Percentiles rank a stretch among this genome's conserved stretches.
Conservation (phyloP, 805 yeast species). For the Candida manassasensis region DNA sequence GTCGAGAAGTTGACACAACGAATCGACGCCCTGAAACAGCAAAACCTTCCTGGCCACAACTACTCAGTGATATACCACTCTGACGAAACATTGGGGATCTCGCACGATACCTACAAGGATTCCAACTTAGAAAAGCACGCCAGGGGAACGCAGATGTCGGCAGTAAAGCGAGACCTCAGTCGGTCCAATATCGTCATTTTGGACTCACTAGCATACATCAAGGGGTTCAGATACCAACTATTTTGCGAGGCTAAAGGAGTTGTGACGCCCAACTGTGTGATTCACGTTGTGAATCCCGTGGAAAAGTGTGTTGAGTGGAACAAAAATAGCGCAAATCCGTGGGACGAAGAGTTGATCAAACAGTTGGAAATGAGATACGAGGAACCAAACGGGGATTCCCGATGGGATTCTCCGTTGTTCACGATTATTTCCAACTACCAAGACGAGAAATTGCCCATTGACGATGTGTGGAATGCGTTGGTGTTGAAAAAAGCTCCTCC, state of each 20-base stretch:
- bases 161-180: conserved; percentile 76
- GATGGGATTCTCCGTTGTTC: conserved; percentile 95
- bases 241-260: conserved; percentile 89
- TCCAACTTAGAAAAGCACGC: conserved; percentile 75
- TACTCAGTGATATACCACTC: conserved; percentile 63
- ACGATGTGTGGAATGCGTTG: conserved; percentile 61
- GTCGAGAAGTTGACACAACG: conserved; percentile 41
- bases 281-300: conserved; percentile 70
- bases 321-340: conserved; percentile 31
- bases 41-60: conserved; percentile 47
- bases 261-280: conserved; percentile 75
- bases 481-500: conserved; percentile 59
- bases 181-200: conserved; percentile 70
- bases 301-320: conserved; percentile 66
- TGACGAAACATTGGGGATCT: conserved; percentile 74
- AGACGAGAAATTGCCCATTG: conserved; percentile 53
- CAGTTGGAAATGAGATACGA: conserved; percentile 83
- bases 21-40: conserved; percentile 33
- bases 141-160: conserved; percentile 81
- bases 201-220: conserved; percentile 84
- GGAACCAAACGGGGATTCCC: conserved; percentile 78
- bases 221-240: conserved; percentile 91
- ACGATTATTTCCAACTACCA: conserved; percentile 51
- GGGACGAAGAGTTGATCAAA: conserved; percentile 63
- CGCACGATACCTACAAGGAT: conserved; percentile 63